Conservation (phyloP, 768 basidiomycete genomes). For the Boletus sp. region DNA sequence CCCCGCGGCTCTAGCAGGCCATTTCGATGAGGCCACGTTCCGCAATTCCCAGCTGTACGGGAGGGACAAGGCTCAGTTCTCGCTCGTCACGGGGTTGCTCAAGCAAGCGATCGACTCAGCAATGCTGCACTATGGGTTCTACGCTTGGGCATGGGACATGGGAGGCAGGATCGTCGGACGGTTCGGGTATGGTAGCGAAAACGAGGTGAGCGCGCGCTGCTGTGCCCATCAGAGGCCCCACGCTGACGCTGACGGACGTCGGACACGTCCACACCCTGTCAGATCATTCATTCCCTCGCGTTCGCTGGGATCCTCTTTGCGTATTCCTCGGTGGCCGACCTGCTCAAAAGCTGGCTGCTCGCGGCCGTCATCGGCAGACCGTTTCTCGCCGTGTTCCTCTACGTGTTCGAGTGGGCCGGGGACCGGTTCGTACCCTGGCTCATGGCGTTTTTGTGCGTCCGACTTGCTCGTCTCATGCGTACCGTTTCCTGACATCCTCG, state of each 20-base stretch:
- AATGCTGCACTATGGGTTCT: constrained; percentile 74
- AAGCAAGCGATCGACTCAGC: constrained; percentile 71
- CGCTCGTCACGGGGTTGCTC: constrained; percentile 69
- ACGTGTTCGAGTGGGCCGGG: constrained; percentile 91
- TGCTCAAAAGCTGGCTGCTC: constrained; percentile 76
- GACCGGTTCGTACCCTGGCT: constrained; percentile 90
- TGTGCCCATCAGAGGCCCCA: too few species aligned
- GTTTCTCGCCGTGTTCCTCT: constrained; percentile 83
- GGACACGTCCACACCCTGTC: too few species aligned
- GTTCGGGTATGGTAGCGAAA: constrained; percentile 65
- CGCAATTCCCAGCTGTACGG: constrained; percentile 92
- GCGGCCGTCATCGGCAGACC: constrained; percentile 76
- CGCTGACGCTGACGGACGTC: too few species aligned
- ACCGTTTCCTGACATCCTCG: background rate
- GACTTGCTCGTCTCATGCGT: background rate
- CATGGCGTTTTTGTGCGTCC: constrained; percentile 83
- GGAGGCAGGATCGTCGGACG: constrained; percentile 50
- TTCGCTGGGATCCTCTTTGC: constrained; percentile 71
- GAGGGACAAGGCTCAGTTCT: constrained; percentile 83
- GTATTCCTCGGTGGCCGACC: constrained; percentile 66
- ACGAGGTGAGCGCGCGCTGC: too few species aligned
- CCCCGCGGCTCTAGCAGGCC: constrained; percentile 63
- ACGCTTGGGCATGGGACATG: constrained; percentile 79
- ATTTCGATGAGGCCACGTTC: constrained; percentile 72
- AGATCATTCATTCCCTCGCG: constrained; percentile 80